Conservation (phyloP, 2,329 filamentous ascomycete species). For the Aureobasidium sp. region DNA sequence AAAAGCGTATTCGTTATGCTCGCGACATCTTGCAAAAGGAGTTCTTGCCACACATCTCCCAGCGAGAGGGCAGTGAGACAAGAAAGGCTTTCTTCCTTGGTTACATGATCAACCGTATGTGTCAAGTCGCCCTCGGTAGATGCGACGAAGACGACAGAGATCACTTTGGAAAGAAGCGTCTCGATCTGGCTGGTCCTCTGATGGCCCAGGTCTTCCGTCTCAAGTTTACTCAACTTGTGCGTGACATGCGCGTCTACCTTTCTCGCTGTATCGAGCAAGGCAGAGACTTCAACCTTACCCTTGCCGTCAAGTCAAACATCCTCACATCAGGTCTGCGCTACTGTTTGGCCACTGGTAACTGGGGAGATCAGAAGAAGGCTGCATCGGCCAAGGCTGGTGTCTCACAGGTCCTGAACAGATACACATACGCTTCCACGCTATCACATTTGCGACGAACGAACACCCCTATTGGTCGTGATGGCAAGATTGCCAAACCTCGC, state of each 20-base stretch:
- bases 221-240: constrained; percentile 83
- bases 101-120: constrained; percentile 95
- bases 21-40: constrained; percentile 96
- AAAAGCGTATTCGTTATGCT: constrained; percentile 86
- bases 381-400: constrained; percentile 92
- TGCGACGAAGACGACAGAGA: constrained; percentile 95
- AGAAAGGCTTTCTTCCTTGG: constrained; percentile 96
- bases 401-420: constrained; percentile 94
- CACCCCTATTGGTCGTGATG: constrained; percentile 93
- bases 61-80: constrained; percentile 88
- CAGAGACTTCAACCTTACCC: constrained; percentile 80
- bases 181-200: constrained; percentile 89
- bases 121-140: constrained; percentile 87
- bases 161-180: constrained; percentile 97
- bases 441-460: constrained; percentile 97
- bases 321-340: constrained; percentile 94
- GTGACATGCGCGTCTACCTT: constrained; percentile 84
- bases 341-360: constrained; percentile 94
- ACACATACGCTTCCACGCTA: constrained; percentile 92
- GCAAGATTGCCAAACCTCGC: constrained; percentile 94
- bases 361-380: constrained; percentile 99
- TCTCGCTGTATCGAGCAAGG: constrained; percentile 86
- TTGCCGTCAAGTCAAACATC: constrained; percentile 85
- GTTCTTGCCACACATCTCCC: constrained; percentile 91
- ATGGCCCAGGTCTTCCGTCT: constrained; percentile 94